phyloP scores from a whole-genome alignment of 371 early-diverging fungal genomes.

The Saksenaea oblongispora region DNA sequence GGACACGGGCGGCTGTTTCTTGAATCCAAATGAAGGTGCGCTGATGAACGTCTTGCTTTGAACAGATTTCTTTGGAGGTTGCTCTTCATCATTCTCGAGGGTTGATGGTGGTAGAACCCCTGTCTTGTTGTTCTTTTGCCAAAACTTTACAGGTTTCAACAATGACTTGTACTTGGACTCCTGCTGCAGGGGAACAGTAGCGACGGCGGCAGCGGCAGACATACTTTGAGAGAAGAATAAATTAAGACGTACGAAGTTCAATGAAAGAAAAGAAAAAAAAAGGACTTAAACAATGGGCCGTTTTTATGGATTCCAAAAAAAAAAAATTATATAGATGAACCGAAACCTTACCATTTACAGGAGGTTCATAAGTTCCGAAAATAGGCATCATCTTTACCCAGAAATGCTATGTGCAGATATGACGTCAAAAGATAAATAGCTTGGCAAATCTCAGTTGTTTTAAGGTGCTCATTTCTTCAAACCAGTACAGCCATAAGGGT shows the following conservation, averaged over 20 bases:
- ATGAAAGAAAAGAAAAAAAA: background rate
- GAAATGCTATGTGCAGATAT: background rate
- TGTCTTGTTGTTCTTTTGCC: conserved; percentile 10
- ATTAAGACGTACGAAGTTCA: background rate
- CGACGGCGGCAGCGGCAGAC: background rate
- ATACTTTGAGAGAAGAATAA: too few species aligned
- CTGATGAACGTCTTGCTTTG: background rate
- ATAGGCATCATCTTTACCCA: background rate
- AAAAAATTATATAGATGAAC: background rate
- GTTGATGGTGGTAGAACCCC: background rate
- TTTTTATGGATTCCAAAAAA: background rate
- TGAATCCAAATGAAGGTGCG: background rate
- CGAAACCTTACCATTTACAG: background rate
- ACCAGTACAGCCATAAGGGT: background rate
- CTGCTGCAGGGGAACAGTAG: background rate
- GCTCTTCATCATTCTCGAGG: background rate
- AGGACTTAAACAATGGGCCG: background rate
- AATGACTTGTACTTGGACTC: conserved; percentile 14
- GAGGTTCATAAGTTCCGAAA: background rate
- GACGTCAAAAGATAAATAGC: background rate
- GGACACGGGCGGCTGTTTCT: background rate
- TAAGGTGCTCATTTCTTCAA: background rate
- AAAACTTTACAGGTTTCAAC: conserved; percentile 16
- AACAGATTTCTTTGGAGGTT: background rate
- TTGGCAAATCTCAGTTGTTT: background rate